Percentiles rank a stretch among this genome's conserved stretches.
Conservation (phyloP, 441 rosid genomes). For the Raphanus hybrid region DNA sequence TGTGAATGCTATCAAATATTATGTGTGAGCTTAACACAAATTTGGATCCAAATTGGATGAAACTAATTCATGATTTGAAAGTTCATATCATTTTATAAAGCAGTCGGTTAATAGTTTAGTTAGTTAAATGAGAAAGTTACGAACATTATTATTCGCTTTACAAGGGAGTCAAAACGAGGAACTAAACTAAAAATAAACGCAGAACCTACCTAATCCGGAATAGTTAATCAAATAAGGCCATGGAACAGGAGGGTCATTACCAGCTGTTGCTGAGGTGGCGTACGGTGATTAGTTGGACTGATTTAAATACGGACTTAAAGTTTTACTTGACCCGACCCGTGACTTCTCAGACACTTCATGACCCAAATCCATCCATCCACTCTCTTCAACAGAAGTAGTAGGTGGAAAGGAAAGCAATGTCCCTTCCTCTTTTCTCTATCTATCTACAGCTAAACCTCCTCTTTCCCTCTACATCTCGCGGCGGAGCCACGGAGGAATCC, state of each 20-base stretch:
- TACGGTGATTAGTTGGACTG: constrained; percentile 30
- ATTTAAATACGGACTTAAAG: constrained; percentile 32
- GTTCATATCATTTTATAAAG: neutral
- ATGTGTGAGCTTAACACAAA: too few species aligned
- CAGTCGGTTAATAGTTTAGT: neutral
- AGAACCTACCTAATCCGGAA: constrained; percentile 32
- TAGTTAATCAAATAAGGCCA: neutral
- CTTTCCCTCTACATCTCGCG: constrained; percentile 43
- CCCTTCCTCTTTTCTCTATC: constrained; percentile 33
- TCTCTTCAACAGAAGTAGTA: constrained; percentile 45
- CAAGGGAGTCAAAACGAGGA: constrained; percentile 8
- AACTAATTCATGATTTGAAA: too few species aligned
- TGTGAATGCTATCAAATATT: too few species aligned
- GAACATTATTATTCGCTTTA: neutral
- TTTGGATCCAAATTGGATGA: too few species aligned
- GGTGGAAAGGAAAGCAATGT: constrained; percentile 76
- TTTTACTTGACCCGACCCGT: constrained; percentile 32
- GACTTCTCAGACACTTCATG: constrained; percentile 40
- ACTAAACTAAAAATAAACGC: neutral
- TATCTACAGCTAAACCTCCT: constrained; percentile 24
- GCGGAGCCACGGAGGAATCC: constrained; percentile 12
- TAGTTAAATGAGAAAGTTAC: neutral
- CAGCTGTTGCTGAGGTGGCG: constrained; percentile 49
- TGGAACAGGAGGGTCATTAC: constrained; percentile 31
- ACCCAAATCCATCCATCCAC: constrained; percentile 32